Conservation (phyloP, 2,329 filamentous ascomycete species). For the Nothomitra cinnamomea region DNA sequence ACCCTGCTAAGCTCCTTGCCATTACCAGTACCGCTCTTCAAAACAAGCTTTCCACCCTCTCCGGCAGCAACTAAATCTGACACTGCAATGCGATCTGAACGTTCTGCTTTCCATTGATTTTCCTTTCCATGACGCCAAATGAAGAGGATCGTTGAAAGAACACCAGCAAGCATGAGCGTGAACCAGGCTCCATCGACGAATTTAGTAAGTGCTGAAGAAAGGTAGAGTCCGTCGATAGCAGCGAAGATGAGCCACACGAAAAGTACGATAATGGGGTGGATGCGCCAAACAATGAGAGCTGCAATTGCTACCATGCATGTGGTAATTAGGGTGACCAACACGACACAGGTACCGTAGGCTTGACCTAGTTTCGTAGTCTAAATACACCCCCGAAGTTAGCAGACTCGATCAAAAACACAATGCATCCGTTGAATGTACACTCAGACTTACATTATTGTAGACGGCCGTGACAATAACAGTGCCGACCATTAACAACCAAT, state of each 20-base stretch:
- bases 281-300: constrained; percentile 54
- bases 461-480: constrained; percentile 57
- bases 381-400: constrained; percentile 11
- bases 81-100: constrained; percentile 28
- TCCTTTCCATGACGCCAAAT: constrained; percentile 70
- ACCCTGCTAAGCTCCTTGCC: constrained; percentile 4
- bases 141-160: constrained; percentile 48
- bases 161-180: constrained; percentile 45
- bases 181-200: constrained; percentile 67
- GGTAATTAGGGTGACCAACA: constrained; percentile 63
- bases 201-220: constrained; percentile 54
- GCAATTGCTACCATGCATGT: constrained; percentile 59
- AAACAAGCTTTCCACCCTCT: background rate
- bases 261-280: constrained; percentile 42
- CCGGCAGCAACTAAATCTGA: background rate
- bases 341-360: constrained; percentile 65
- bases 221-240: constrained; percentile 49
- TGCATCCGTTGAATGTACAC: no score
- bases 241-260: constrained; percentile 46
- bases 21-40: background rate
- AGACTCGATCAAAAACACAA: background rate
- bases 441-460: constrained; percentile 44
- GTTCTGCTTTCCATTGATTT: constrained; percentile 56
- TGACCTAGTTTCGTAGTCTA: constrained; percentile 52
- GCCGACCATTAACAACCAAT: constrained; percentile 62